Base-by-base conservation (phyloP, 2,329 filamentous ascomycete genomes). In the Chaetomium olivaceum region DNA sequence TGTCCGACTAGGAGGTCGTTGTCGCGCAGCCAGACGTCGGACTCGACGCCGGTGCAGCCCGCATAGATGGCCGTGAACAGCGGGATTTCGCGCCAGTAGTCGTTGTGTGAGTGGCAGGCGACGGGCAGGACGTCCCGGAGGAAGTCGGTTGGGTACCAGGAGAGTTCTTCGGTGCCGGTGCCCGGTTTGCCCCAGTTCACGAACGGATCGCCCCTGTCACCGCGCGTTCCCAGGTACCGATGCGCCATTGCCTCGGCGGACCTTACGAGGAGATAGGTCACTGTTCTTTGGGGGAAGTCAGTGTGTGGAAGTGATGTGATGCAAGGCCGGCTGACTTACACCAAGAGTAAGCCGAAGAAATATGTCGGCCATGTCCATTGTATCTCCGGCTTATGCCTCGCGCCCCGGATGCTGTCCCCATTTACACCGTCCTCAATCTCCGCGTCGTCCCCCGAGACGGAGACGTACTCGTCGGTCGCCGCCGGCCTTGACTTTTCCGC, bases 11-110 rank as follows among this genome's bases (percentile, higher is more conserved):
- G 85, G 6, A 92, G 80, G 12, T 86, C 77, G 31, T 73, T 74
- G 62, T 83, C 80, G 57, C 82, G 82, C 1, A 86, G 78, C 87
- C 87, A 92, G 25, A 92, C 84, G 72, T 92, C 90, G 2, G 87
- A 88, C 76, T 92, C 89, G 3, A 90, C 80, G 11, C 87, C 84
- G 6, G 85, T 84, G 70, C 86, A 89, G 7, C 87, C 86, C 5
- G 83, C 82, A 8, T 78, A 75, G 1, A 89, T 74, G 25, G 89
- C 89, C 12, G 86, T 85, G 71, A 85, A 88, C 3, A 92, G 79
- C 0, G 89, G 88, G 0, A 84, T 79, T 21, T 80, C 79, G 58
- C 87, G 83, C 86, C 86, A 89, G 75, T 91, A 91, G 74, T 91
- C 89, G 71, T 91, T 91, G 73, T 91, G 88, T 23, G 69, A 71